Evolutionary conservation across 225 moss, liverwort and hornwort genomes (phyloP), one percentile per base, ranked within the genome.

Genomic region (Antitrichia curtipendula): DNA sequence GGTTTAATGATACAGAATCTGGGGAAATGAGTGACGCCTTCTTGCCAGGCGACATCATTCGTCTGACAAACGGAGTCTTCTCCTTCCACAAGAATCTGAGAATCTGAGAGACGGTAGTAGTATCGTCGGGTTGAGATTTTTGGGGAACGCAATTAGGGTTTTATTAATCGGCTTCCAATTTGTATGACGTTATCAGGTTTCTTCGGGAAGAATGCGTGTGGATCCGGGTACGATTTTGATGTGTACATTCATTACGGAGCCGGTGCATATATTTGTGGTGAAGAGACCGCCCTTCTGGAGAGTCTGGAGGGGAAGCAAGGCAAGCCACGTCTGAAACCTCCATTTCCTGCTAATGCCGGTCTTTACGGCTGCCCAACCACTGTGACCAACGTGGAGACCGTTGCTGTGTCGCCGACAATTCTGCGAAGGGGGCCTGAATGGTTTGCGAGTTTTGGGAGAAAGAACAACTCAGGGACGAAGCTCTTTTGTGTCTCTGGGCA

Each of bases 321-420:
- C n/a, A 98, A 98, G 81, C 98, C 98, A 40, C 90, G 98, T 58
- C 87, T 98, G 64, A 98, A 98, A 87, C 98, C 98, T 45, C 98
- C 98, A 27, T 98, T 98, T 80, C 98, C 98, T 87, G 98, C 98
- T 10, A 97, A 98, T 32, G 91, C 96, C 16, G 98, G 98, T 32
- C 96, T 98, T 25, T 98, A 98, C 87, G 98, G 97, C 16, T 98
- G 97, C 87, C 98, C 97, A 17, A 95, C 96, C 9, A 98, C 97
- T 4, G 98, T 97, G 77, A 98, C 97, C 58, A 98, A 97, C 32
- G 98, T 97, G 4, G 98, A 97, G 90, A 98, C 98, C 7, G 94
- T 98, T 16, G 96, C 98, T 45, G 97, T 98, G 21, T 86, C 97
- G 32, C 96, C 96, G 23, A 96, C 98, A 40, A 97, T 98, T 89